Conservation (phyloP, 768 basidiomycete genomes). For the Brasilioporus rufonigricans region DNA sequence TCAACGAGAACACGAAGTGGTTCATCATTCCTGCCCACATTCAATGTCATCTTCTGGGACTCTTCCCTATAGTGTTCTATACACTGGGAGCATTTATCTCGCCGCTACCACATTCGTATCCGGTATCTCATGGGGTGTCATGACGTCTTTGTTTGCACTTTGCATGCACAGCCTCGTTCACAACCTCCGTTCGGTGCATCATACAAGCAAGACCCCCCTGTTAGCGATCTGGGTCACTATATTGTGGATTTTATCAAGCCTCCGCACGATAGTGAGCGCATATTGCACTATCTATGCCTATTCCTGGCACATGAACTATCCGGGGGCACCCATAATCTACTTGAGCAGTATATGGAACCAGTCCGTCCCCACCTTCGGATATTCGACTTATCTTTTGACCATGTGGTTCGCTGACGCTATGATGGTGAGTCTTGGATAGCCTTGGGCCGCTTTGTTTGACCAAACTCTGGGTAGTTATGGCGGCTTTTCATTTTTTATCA, state of each 20-base stretch:
- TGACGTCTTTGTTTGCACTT: neutral
- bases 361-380: too few species aligned
- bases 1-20: too few species aligned
- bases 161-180: neutral
- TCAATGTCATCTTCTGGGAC: neutral
- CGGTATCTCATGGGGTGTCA: neutral
- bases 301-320: neutral
- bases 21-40: too few species aligned
- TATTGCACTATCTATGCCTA: neutral
- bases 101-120: neutral
- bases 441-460: too few species aligned
- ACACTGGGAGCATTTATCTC: neutral
- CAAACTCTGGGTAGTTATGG: too few species aligned
- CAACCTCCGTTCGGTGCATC: neutral
- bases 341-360: neutral
- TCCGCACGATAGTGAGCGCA: neutral
- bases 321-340: neutral
- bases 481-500: neutral
- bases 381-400: too few species aligned
- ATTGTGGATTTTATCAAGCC: neutral
- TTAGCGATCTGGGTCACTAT: neutral
- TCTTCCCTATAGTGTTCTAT: neutral
- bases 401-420: too few species aligned
- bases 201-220: neutral
- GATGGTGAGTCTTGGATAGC: too few species aligned